phyloP scores from a whole-genome alignment of 2,329 filamentous ascomycete genomes.

The Diaporthe citri region DNA sequence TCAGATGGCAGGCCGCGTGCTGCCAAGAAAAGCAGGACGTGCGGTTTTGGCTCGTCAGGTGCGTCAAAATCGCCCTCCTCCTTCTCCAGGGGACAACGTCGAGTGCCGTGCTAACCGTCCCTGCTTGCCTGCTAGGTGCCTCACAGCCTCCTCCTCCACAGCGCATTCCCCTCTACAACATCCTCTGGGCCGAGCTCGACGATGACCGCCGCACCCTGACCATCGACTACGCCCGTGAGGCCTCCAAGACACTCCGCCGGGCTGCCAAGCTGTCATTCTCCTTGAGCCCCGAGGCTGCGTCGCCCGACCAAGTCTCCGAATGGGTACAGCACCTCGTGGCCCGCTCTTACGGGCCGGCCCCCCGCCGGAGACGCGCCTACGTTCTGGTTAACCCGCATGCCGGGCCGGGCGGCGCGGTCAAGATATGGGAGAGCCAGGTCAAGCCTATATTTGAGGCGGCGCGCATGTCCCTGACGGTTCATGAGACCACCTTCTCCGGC shows the following conservation, averaged over 20 bases:
- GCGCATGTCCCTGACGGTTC: conserved; percentile 79
- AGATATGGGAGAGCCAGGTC: conserved; percentile 80
- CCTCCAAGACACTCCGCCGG: conserved; percentile 70
- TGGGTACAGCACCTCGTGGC: conserved; percentile 78
- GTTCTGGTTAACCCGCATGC: conserved; percentile 93
- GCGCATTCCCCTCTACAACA: conserved; percentile 81
- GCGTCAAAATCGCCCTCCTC: not conserved
- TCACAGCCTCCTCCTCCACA: conserved; percentile 40
- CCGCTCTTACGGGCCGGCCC: conserved; percentile 77
- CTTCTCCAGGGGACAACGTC: not conserved
- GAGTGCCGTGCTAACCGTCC: not conserved
- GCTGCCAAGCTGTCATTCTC: conserved; percentile 72
- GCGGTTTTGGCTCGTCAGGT: conserved; percentile 40
- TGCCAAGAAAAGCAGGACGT: conserved; percentile 41
- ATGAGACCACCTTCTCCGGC: conserved; percentile 77
- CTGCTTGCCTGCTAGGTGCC: conserved; percentile 21
- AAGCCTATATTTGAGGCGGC: conserved; percentile 88
- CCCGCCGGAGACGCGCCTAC: conserved; percentile 82
- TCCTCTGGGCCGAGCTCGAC: conserved; percentile 81
- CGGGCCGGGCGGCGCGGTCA: conserved; percentile 81
- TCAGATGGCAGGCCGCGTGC: conserved; percentile 20
- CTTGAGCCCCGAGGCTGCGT: not conserved
- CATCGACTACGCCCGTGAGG: conserved; percentile 78
- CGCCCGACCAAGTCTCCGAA: conserved; percentile 59
- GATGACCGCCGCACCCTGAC: conserved; percentile 67